Evolutionary conservation across 768 basidiomycete species (phyloP).

Genomic region (Russula foetens): DNA sequence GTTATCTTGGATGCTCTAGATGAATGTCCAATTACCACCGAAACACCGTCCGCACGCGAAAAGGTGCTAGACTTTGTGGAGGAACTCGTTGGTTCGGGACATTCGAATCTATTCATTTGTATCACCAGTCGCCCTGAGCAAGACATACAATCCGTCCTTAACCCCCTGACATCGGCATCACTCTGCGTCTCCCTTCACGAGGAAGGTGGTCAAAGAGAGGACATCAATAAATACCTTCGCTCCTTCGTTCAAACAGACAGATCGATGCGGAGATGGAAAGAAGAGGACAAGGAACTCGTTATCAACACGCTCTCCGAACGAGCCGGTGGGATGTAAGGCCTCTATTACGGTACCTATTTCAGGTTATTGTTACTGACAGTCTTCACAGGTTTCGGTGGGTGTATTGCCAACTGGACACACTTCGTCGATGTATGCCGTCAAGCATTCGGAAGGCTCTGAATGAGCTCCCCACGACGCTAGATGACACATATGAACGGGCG

Average conservation of each 20-base stretch:
- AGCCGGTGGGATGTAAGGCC: not conserved
- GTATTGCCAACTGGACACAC: not conserved
- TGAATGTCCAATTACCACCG: not conserved
- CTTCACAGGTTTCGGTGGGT: not conserved
- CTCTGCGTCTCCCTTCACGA: not conserved
- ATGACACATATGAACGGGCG: not conserved
- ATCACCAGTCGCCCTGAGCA: constrained; percentile 4
- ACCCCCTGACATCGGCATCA: not conserved
- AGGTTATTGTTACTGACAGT: not conserved
- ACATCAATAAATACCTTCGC: not conserved
- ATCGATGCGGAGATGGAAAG: not conserved
- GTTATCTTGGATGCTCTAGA: not conserved
- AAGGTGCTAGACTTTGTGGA: not conserved
- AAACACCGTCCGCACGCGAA: not conserved
- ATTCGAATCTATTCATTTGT: not conserved
- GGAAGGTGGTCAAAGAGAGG: not conserved
- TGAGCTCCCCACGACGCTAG: not conserved
- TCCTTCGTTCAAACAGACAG: not conserved
- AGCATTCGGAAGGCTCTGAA: not conserved
- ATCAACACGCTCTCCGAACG: not conserved
- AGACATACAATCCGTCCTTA: not conserved
- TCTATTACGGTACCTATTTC: too few relatives aligned
- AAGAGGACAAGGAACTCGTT: not conserved
- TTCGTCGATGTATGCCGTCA: not conserved
- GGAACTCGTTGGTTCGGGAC: not conserved